Percentiles rank a stretch among this genome's conserved stretches.
phyloP scores from a whole-genome alignment of 495 filamentous ascomycete species.

The Tetracladium setigerum region DNA sequence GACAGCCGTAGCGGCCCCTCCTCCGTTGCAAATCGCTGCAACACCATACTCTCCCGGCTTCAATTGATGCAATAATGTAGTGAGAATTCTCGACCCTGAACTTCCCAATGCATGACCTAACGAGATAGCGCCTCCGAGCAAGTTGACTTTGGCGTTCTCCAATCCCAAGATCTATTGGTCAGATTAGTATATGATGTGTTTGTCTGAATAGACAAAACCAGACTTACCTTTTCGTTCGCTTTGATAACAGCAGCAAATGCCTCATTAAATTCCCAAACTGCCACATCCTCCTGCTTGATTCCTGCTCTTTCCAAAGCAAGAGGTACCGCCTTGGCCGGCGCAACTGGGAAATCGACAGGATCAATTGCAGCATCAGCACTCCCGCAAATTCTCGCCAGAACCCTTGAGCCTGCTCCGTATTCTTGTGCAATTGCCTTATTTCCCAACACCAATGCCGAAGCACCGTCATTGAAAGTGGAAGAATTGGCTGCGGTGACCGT shows the following conservation, averaged over 20 bases:
- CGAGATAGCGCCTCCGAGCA: conserved; percentile 83
- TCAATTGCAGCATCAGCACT: conserved; percentile 88
- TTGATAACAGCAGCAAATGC: conserved; percentile 95
- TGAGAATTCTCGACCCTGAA: conserved; percentile 87
- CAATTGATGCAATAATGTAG: conserved; percentile 82
- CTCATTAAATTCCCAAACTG: conserved; percentile 97
- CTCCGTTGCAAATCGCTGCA: conserved; percentile 95
- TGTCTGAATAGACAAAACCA: conserved; percentile 1
- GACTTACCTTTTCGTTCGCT: conserved; percentile 76
- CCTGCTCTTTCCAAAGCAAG: conserved; percentile 84
- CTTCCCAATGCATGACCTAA: conserved; percentile 93
- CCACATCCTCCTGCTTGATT: conserved; percentile 80
- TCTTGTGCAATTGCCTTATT: conserved; percentile 68
- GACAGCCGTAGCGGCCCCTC: conserved; percentile 84
- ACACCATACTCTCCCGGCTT: conserved; percentile 89
- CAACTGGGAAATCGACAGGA: conserved; percentile 92
- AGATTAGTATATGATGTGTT: conserved; percentile 20
- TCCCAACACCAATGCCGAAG: conserved; percentile 79
- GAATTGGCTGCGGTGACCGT: conserved; percentile 94
- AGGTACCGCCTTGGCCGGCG: conserved; percentile 86
- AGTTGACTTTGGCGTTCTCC: conserved; percentile 71
- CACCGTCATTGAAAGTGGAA: conserved; percentile 89
- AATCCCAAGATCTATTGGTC: conserved; percentile 60
- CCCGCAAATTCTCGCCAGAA: conserved; percentile 76
- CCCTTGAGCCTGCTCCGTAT: conserved; percentile 63